These are phyloP conservation scores for Tetrapisispora taiwanensis DNA, from an alignment of 805 yeast genomes.

Conservation along the genomic window DNA sequence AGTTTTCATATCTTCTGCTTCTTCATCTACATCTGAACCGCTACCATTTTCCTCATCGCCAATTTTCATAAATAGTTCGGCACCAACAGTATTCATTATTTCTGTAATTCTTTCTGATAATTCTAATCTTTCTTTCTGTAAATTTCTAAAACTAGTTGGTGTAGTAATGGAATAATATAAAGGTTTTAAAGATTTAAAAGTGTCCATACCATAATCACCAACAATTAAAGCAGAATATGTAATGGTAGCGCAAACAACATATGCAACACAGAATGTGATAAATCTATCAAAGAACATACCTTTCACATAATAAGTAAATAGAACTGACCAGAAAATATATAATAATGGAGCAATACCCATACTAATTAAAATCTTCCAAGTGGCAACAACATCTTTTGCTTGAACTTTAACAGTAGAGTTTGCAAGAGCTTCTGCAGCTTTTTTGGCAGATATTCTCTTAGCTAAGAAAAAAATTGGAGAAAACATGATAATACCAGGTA, in stretches of 20 bases:
- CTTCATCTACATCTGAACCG: slow-evolving; percentile 16
- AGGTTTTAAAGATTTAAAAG: slow-evolving; percentile 74
- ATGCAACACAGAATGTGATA: slow-evolving; percentile 41
- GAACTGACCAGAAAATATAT: slow-evolving; percentile 66
- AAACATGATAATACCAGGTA: slow-evolving; percentile 84
- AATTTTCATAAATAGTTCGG: slow-evolving; percentile 79
- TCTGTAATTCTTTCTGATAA: slow-evolving; percentile 69
- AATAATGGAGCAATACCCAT: slow-evolving; percentile 83
- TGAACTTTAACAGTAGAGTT: slow-evolving; percentile 81
- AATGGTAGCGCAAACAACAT: slow-evolving; percentile 56
- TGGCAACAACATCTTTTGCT: slow-evolving; percentile 91
- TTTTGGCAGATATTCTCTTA: slow-evolving; percentile 58
- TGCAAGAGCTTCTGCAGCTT: slow-evolving; percentile 72
- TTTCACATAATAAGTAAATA: slow-evolving; percentile 37
- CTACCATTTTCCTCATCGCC: slow-evolving; percentile 29
- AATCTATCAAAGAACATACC: slow-evolving; percentile 25
- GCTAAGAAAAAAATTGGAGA: slow-evolving; percentile 81
- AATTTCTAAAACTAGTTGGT: slow-evolving; percentile 44
- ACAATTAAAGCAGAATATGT: slow-evolving; percentile 85
- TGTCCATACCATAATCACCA: slow-evolving; percentile 91
- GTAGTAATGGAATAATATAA: slow-evolving; percentile 55
- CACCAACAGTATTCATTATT: slow-evolving; percentile 71
- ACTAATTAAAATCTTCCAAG: slow-evolving; percentile 90
- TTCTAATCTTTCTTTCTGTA: slow-evolving; percentile 51
- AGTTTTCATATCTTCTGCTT: slow-evolving; percentile 28